phyloP scores from a whole-genome alignment of 805 yeast genomes.

The Sugiyamaella smithiae region DNA sequence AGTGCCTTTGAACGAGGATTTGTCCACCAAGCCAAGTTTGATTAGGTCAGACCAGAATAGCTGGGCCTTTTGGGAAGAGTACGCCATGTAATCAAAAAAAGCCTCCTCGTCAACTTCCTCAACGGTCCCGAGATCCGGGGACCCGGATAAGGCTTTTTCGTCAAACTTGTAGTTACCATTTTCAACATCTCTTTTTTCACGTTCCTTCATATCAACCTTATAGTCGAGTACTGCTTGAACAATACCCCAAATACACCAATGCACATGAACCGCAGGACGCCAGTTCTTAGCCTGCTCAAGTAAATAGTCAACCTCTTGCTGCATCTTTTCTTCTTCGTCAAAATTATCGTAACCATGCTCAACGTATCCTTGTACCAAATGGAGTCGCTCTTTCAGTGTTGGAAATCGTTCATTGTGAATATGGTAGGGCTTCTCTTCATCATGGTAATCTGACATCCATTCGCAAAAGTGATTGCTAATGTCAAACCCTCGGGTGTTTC shows the following conservation, averaged over 20 bases:
- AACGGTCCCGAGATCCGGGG: constrained; percentile 21
- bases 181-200: constrained; percentile 34
- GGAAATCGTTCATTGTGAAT: constrained; percentile 65
- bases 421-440: constrained; percentile 52
- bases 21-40: constrained; percentile 52
- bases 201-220: constrained; percentile 40
- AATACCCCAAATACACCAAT: constrained; percentile 92
- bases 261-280: constrained; percentile 75
- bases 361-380: constrained; percentile 74
- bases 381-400: constrained; percentile 59
- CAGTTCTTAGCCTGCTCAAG: constrained; percentile 68
- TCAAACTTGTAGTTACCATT: constrained; percentile 40
- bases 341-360: constrained; percentile 41
- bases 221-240: constrained; percentile 63
- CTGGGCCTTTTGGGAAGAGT: constrained; percentile 70
- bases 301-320: constrained; percentile 47
- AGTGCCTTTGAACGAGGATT: constrained; percentile 32
- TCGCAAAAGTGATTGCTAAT: constrained; percentile 91
- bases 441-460: constrained; percentile 95
- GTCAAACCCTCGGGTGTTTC: constrained; percentile 85
- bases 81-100: constrained; percentile 73
- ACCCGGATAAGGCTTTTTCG: constrained; percentile 12
- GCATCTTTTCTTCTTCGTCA: constrained; percentile 39
- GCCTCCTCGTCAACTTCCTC: constrained; percentile 47
- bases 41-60: constrained; percentile 73